A percentile compares a stretch with the other conserved stretches of the same genome.
Conservation (phyloP, 1,139 yeast genomes). For the Yamadazyma jaroonii region DNA sequence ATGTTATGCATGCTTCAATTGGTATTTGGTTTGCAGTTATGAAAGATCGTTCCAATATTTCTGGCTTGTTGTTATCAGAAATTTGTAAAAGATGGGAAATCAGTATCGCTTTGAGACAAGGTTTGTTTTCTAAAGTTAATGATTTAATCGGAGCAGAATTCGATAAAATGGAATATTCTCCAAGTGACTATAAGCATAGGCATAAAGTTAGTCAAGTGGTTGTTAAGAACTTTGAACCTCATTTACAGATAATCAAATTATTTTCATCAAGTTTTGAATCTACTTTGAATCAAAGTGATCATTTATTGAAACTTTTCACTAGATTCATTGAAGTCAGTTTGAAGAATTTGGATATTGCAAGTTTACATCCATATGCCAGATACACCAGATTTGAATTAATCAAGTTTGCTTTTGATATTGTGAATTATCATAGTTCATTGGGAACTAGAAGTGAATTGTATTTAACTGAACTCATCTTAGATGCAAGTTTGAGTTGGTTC, state of each 20-base stretch:
- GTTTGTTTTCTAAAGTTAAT: conserved; percentile 60
- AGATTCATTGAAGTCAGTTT: conserved; percentile 60
- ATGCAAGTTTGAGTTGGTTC: conserved; percentile 81
- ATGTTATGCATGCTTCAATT: conserved; percentile 63
- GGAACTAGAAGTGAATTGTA: conserved; percentile 44
- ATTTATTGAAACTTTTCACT: conserved; percentile 67
- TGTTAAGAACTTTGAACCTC: conserved; percentile 61
- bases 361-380: conserved; percentile 81
- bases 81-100: conserved; percentile 67
- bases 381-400: conserved; percentile 72
- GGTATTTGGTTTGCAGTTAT: conserved; percentile 80
- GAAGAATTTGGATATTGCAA: conserved; percentile 53
- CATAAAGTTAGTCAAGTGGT: conserved; percentile 45
- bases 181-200: conserved; percentile 67
- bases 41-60: conserved; percentile 57
- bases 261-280: conserved; percentile 84
- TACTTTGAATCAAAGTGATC: conserved; percentile 69
- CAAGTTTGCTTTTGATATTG: conserved; percentile 62
- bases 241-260: conserved; percentile 63
- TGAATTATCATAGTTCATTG: conserved; percentile 52
- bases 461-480: conserved; percentile 53
- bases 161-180: conserved; percentile 83
- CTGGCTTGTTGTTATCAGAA: conserved; percentile 65
- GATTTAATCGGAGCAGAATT: conserved; percentile 67
- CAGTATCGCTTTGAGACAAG: conserved; percentile 57